Base-by-base conservation (phyloP, 768 basidiomycete genomes). In the Leucosporidium yakuticum region DNA sequence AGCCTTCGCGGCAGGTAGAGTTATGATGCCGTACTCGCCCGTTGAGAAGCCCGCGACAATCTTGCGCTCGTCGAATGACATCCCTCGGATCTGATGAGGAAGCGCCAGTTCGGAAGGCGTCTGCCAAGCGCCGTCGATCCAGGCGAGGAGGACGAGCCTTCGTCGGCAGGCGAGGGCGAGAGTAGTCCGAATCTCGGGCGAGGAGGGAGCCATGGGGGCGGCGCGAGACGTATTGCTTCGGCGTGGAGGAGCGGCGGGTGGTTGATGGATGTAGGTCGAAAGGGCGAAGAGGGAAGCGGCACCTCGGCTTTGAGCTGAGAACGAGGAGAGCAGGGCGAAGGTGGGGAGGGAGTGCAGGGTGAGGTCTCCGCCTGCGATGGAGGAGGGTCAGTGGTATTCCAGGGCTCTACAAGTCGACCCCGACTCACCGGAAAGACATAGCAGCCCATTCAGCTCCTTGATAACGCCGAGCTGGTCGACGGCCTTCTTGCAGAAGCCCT, bases 381-480 rank as follows among this genome's bases (percentile, higher is more conserved):
- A 12, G 0, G 1, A 21, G n/a, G n/a, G n/a, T n/a, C n/a, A n/a
- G n/a, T n/a, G n/a, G n/a, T n/a, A 29, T 11, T 62, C 39, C 17
- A 20, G 62, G 44, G 51, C 29, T 63, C 56, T 19, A 31, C 31
- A n/a, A 32, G 39, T 21, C 39, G 20, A 19, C n/a, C 17, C 49
- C 23, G n/a, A 68, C 83, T 67, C 75, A 91, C 94, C 94, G 31
- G 90, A 89, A 6, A 98, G 83, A 7, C 89, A 82, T 4, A 91
- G 86, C 29, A 99, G 81, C 5, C 90, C 88, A 74, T 91, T 88
- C n/a, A 90, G 84, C 73, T 91, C 89, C 69, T 87, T 87, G 70
- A 97, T 83, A 62, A 87, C 88, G 0, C 87, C 90, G 4, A 99
- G 81, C 76, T 94, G 91, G 64, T 98, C 95, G 53, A 99, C 88